Percentiles rank a stretch among this genome's conserved stretches.
These are phyloP conservation scores for Phialophora chinensis DNA, from an alignment of 2,329 filamentous ascomycete species.

Conservation along the genomic window DNA sequence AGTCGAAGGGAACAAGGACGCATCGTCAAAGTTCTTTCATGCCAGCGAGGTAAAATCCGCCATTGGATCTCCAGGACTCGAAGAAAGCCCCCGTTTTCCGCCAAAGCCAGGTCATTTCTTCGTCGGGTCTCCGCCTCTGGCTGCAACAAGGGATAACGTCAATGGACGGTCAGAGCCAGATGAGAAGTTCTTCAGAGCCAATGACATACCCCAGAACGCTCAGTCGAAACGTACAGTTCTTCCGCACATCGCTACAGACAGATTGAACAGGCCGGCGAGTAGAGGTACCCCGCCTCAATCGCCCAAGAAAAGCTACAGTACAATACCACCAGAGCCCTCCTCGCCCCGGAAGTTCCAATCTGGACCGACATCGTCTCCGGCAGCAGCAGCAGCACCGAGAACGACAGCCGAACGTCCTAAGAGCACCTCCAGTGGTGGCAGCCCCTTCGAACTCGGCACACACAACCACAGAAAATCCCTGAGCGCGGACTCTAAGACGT, in stretches of 20 bases:
- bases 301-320: conserved; percentile 20
- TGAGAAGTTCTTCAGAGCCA: conserved; percentile 69
- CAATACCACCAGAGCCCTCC: conserved; percentile 7
- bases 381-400: conserved; percentile 14
- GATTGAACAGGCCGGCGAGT: neutral
- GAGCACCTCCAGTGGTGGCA: conserved; percentile 16
- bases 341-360: conserved; percentile 26
- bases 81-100: conserved; percentile 39
- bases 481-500: conserved; percentile 33
- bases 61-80: conserved; percentile 47
- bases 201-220: conserved; percentile 62
- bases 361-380: conserved; percentile 10
- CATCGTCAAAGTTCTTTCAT: conserved; percentile 80
- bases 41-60: conserved; percentile 74
- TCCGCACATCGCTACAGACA: conserved; percentile 16
- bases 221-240: conserved; percentile 20
- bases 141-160: conserved; percentile 1
- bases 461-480: conserved; percentile 34
- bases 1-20: conserved; percentile 45
- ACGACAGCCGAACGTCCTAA: conserved; percentile 26
- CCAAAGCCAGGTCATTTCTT: conserved; percentile 43
- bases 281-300: conserved; percentile 26
- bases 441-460: neutral
- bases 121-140: conserved; percentile 26
- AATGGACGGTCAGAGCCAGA: conserved; percentile 55